Percentiles rank a stretch among this genome's conserved stretches.
Conservation (phyloP, 257 asterid genomes). For the Salvia hispanica region DNA sequence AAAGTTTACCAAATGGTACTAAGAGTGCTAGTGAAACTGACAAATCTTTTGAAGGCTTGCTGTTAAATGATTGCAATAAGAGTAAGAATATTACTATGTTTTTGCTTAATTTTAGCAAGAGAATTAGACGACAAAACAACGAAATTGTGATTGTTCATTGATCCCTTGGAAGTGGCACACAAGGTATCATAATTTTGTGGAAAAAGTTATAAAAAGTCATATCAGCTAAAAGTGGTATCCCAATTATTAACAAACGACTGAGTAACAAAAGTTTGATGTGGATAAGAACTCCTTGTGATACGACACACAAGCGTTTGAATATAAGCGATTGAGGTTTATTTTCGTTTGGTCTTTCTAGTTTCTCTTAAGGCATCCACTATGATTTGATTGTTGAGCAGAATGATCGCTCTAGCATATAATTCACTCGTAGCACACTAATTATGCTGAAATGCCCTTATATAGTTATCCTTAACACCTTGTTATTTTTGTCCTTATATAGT, state of each 20-base stretch:
- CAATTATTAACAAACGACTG: slow-evolving; percentile 22
- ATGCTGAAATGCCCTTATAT: not conserved
- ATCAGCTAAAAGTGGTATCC: slow-evolving; percentile 27
- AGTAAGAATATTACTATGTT: not conserved
- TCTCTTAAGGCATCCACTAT: not conserved
- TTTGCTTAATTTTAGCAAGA: too few relatives aligned
- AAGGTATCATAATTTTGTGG: slow-evolving; percentile 30
- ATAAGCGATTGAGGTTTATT: slow-evolving; percentile 12
- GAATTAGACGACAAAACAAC: not conserved
- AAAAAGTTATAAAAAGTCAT: slow-evolving; percentile 14
- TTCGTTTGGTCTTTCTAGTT: slow-evolving; percentile 19
- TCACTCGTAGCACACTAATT: too few relatives aligned
- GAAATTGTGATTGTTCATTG: slow-evolving; percentile 9
- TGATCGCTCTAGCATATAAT: too few relatives aligned
- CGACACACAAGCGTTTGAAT: slow-evolving; percentile 10
- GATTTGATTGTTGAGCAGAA: not conserved
- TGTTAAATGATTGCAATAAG: slow-evolving; percentile 11
- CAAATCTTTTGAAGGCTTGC: not conserved
- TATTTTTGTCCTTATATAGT: not conserved
- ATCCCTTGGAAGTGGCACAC: slow-evolving; percentile 21
- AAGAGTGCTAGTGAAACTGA: slow-evolving; percentile 1
- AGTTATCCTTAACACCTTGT: not conserved
- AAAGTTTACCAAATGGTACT: not conserved
- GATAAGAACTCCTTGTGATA: slow-evolving; percentile 34
- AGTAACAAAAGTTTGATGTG: slow-evolving; percentile 21